Percentiles rank a stretch among this genome's conserved stretches.
Conservation (phyloP, 2,329 filamentous ascomycete genomes). For the Phoma herbarum region DNA sequence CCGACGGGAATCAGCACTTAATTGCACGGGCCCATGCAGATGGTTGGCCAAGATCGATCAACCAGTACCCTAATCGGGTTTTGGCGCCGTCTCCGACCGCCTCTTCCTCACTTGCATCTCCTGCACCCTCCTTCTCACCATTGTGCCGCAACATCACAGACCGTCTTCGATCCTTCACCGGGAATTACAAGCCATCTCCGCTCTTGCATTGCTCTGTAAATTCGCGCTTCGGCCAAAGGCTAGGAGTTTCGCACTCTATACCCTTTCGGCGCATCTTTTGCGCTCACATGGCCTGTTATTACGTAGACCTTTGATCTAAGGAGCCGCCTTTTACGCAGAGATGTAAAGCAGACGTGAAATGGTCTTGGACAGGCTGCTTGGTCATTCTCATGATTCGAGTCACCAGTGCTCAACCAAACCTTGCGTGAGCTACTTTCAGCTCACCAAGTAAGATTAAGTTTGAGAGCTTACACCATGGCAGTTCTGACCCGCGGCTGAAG, state of each 20-base stretch:
- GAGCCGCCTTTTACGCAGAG: constrained; percentile 1
- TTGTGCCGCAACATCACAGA: constrained; percentile 7
- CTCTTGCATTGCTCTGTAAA: constrained; percentile 3
- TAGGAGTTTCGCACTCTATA: constrained; percentile 1
- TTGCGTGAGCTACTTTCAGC: not conserved
- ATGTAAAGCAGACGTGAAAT: not conserved
- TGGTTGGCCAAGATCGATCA: constrained; percentile 6
- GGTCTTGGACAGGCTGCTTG: not conserved
- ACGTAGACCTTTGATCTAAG: not conserved
- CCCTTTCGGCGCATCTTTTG: constrained; percentile 5
- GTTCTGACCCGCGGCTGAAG: constrained; percentile 5
- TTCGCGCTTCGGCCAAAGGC: constrained; percentile 3
- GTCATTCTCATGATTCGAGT: not conserved
- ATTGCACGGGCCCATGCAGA: not conserved
- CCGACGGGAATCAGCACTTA: not conserved
- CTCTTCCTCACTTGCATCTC: constrained; percentile 12
- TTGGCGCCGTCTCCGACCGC: constrained; percentile 14
- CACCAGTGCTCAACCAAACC: too few species aligned
- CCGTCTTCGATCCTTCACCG: constrained; percentile 12
- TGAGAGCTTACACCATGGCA: not conserved
- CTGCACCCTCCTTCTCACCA: constrained; percentile 15
- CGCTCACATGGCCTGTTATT: constrained; percentile 3
- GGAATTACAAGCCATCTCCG: constrained; percentile 6
- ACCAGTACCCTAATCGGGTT: constrained; percentile 10
- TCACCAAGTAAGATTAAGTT: not conserved